Evolutionary conservation across 208 protist species (phyloP).

Genomic region (Acanthamoeba culbertsoni): DNA sequence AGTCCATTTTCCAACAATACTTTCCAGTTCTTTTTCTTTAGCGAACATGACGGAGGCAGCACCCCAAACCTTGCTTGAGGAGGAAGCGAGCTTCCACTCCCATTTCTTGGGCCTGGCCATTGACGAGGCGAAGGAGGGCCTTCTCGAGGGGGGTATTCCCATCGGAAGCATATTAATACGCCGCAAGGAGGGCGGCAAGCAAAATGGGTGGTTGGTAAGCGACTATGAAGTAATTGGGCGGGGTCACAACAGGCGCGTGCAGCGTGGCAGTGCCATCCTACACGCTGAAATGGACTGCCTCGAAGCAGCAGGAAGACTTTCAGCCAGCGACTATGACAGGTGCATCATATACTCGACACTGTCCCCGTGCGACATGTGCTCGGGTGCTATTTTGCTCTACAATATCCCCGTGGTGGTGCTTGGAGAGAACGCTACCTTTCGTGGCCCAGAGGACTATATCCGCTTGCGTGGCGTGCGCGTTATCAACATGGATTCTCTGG

Average conservation of each 20-base stretch:
- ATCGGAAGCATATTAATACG: constrained; percentile 37
- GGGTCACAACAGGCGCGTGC: constrained; percentile 65
- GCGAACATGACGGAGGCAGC: no score
- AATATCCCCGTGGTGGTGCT: constrained; percentile 57
- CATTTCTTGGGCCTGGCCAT: constrained; percentile 17
- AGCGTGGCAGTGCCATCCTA: constrained; percentile 29
- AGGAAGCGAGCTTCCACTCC: not conserved
- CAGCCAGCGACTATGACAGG: not conserved
- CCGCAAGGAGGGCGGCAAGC: not conserved
- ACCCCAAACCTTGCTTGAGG: no score
- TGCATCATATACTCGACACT: constrained; percentile 61
- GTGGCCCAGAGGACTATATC: constrained; percentile 48
- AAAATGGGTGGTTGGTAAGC: not conserved
- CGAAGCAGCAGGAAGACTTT: not conserved
- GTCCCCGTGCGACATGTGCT: constrained; percentile 64
- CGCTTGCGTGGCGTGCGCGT: constrained; percentile 13
- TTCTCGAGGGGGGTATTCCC: constrained; percentile 25
- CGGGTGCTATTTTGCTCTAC: constrained; percentile 58
- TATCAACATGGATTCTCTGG: not conserved
- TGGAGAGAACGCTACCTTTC: constrained; percentile 60
- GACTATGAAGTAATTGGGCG: constrained; percentile 47
- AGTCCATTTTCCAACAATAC: no score
- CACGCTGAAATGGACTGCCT: constrained; percentile 55
- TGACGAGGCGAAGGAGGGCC: not conserved
- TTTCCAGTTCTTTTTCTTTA: no score